Percentiles rank a stretch among this genome's conserved stretches.
Conservation (phyloP, 2,329 filamentous ascomycete genomes). For the Neospermospora avenae region DNA sequence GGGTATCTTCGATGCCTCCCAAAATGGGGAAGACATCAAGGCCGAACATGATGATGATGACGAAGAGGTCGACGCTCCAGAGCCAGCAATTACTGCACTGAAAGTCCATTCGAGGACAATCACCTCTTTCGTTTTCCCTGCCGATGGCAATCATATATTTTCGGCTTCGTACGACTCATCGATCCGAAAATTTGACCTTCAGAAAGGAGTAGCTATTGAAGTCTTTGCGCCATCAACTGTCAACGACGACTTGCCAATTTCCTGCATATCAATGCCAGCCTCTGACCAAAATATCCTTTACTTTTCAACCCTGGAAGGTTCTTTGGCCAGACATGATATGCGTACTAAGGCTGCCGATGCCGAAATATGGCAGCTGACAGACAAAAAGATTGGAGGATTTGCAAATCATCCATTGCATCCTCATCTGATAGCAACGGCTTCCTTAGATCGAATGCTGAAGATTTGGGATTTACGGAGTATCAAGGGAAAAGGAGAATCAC, state of each 20-base stretch:
- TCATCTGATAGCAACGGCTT: conserved; percentile 84
- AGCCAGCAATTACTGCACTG: conserved; percentile 82
- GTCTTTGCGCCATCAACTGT: conserved; percentile 72
- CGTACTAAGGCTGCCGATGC: conserved; percentile 53
- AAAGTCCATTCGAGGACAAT: conserved; percentile 91
- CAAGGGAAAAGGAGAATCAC: conserved; percentile 55
- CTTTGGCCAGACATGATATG: conserved; percentile 77
- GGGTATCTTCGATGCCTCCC: conserved; percentile 86
- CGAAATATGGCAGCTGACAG: conserved; percentile 72
- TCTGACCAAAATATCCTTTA: conserved; percentile 71
- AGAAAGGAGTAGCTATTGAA: conserved; percentile 75
- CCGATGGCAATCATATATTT: conserved; percentile 72
- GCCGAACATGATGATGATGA: conserved; percentile 63
- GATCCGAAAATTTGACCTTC: conserved; percentile 80
- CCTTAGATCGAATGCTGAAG: conserved; percentile 82
- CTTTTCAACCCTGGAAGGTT: conserved; percentile 83
- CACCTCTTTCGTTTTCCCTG: conserved; percentile 73
- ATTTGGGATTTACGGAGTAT: conserved; percentile 91
- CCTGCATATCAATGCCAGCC: conserved; percentile 74
- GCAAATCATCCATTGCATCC: conserved; percentile 75
- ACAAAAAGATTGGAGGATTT: conserved; percentile 96
- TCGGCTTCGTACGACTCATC: conserved; percentile 92
- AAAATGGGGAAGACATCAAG: conserved; percentile 52
- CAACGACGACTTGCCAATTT: conserved; percentile 73
- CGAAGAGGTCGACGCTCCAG: conserved; percentile 59